Base-by-base conservation (phyloP, 2,329 filamentous ascomycete genomes). In the Ilyonectria mors-panacis region DNA sequence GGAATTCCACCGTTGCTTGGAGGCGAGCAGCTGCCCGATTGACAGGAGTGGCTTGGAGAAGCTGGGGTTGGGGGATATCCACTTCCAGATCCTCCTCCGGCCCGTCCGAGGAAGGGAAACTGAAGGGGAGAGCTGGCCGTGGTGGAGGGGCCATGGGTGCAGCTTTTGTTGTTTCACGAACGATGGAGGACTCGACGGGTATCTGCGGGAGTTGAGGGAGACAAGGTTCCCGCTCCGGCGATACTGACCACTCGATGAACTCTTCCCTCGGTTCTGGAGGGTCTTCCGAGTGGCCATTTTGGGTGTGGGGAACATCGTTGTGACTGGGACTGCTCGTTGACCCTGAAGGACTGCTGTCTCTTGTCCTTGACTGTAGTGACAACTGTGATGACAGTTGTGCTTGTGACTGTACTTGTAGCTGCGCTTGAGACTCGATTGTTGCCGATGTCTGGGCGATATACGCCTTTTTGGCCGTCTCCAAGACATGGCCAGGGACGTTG, bases 1-100 rank as follows among this genome's bases (percentile, higher is more conserved):
- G 67, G 17, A 70, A 72, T 5, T 69, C 65, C 19, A 70, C 70
- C 5, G 59, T 58, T 33, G 68, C 47, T 19, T 70, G 60, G 4
- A 67, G 59, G 33, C 65, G 70, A 15, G 74, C 65, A 45, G 75
- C 68, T 45, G 61, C 65, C n/a, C 73, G 69, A 42, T 78, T 78
- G 10, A 80, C 67, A 17, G 76, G 67, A 7, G 33, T 50, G 44
- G 70, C 64, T 12, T 45, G 28, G 10, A 55, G 59, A 42, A 68
- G 61, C 15, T 75, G 73, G 7, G 75, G 78, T 42, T 76, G 75
- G 2, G 80, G 80, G 5, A 81, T 67, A 39, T 77, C 76, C 53
- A 78, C 76, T 53, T 83, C 82, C n/a, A 82, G 63, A 9, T 81
- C 80, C 15, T 82, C 79, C 23, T 82, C 81, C 9, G 76, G 26